A percentile compares a stretch with the other conserved stretches of the same genome.
These are phyloP conservation scores for Lentinula lateritia DNA, from an alignment of 768 basidiomycete species.

Conservation along the genomic window DNA sequence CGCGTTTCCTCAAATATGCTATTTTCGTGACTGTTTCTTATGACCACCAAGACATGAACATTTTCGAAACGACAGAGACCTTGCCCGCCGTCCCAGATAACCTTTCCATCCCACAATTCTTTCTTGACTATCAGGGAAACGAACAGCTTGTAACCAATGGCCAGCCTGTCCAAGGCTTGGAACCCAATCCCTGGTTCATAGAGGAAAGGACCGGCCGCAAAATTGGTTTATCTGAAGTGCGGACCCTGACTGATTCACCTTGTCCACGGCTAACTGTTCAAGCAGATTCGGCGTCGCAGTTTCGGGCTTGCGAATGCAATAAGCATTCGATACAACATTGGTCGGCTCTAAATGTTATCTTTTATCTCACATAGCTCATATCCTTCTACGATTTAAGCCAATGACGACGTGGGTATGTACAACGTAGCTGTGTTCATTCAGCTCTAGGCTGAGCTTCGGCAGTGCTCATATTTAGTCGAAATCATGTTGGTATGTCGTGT, in stretches of 20 bases:
- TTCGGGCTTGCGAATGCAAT: constrained; percentile 36
- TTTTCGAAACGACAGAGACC: constrained; percentile 21
- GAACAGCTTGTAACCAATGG: constrained; percentile 25
- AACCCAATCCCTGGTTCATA: constrained; percentile 39
- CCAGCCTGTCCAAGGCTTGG: constrained; percentile 15
- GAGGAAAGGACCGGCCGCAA: constrained; percentile 42
- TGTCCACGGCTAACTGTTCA: constrained; percentile 2
- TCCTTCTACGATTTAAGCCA: constrained; percentile 23
- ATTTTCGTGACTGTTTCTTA: background rate
- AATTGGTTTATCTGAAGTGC: constrained; percentile 36
- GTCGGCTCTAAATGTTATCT: constrained; percentile 18
- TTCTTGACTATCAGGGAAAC: constrained; percentile 44
- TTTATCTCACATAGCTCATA: background rate
- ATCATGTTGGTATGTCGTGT: constrained; percentile 49
- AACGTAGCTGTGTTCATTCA: background rate
- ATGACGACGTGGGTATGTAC: constrained; percentile 44
- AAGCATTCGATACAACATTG: constrained; percentile 26
- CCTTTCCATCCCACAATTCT: constrained; percentile 51
- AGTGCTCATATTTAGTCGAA: constrained; percentile 65
- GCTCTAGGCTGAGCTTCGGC: background rate
- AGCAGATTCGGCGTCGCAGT: constrained; percentile 33
- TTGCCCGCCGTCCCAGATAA: constrained; percentile 46
- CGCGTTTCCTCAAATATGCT: background rate
- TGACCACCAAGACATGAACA: constrained; percentile 16
- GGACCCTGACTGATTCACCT: background rate